Base-by-base conservation (phyloP, 2,329 filamentous ascomycete species). In the Epichloe elymi region DNA sequence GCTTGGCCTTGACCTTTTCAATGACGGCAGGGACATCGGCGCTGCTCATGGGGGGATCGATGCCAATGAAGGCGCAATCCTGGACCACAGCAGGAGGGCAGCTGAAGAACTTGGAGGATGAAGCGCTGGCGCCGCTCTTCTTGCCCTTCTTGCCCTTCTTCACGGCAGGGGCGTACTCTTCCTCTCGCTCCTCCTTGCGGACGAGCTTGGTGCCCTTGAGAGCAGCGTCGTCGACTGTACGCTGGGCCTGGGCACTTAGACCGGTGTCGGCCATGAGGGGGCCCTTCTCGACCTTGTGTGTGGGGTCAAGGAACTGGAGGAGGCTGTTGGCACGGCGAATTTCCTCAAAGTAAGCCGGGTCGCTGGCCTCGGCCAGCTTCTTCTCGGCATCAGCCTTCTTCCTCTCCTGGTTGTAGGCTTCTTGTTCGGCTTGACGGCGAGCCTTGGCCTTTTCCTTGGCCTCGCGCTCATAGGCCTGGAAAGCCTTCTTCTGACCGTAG, bases 1-100 rank as follows among this genome's bases (percentile, higher is more conserved):
- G 77, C 80, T 97, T 97, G 64, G 82, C 86, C 71, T 91, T 89
- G 61, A 97, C 80, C 75, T 95, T 91, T 74, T 96, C 89, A 45
- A 88, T 73, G 14, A 86, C 80, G 54, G 74, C 74, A 26, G 90
- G 82, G 14, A 97, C 83, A 61, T 95, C 91, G 51, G 82, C 77
- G 63, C 88, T 81, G 69, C 82, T 86, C 78, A 91, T 88, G 35
- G 93, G 93, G 93, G 91, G 86, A 53, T 95, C 85, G 59, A 97
- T 81, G 60, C 84, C 84, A 65, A 97, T 78, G 69, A 86, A 85
- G 58, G 80, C 75, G 58, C 95, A 86, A 69, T 95, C 87, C 70
- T 96, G 89, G 46, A 98, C 88, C 59, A 97, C 84, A 53, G 89
- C 88, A 48, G 93, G 85, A 60, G 87, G 91, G 65, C 93, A 82